Percentiles rank a stretch among this genome's conserved stretches.
Conservation (phyloP, 1,284 basidiomycete genomes). For the Somion occarium region DNA sequence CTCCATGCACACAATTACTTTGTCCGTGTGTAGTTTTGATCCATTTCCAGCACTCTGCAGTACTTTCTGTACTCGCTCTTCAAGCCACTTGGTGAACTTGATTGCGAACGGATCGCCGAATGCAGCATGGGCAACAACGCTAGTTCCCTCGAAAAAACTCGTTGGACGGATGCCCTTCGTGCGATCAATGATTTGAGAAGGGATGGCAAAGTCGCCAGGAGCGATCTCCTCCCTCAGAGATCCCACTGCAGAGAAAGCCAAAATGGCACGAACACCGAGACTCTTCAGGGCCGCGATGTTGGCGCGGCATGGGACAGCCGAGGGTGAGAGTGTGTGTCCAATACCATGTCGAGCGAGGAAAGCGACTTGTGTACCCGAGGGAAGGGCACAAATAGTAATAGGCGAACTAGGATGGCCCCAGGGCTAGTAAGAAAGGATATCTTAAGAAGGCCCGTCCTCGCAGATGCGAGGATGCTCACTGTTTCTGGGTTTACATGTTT, state of each 20-base stretch:
- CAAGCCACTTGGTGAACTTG: constrained; percentile 68
- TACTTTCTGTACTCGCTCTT: constrained; percentile 59
- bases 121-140: constrained; percentile 86
- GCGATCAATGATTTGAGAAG: constrained; percentile 93
- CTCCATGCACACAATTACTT: constrained; percentile 95
- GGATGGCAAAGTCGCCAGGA: constrained; percentile 89
- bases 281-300: constrained; percentile 96
- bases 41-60: constrained; percentile 44
- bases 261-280: constrained; percentile 83
- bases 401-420: constrained; percentile 94
- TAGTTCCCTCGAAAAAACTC: constrained; percentile 83
- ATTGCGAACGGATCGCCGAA: constrained; percentile 89
- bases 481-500: constrained; percentile 68
- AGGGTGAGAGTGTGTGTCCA: constrained; percentile 72
- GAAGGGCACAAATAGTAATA: constrained; percentile 82
- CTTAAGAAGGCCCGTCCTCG: neutral
- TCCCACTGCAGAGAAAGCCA: constrained; percentile 96
- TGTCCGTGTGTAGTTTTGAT: constrained; percentile 66
- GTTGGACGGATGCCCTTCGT: constrained; percentile 88
- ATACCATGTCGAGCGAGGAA: constrained; percentile 91
- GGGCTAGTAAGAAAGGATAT: constrained; percentile 67
- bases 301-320: constrained; percentile 78
- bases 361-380: constrained; percentile 76
- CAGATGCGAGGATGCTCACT: constrained; percentile 33
- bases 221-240: constrained; percentile 92